Evolutionary conservation across 352 stramenopile species (phyloP), one percentile per base, ranked within the genome.

Genomic region (Phytophthora idaei): DNA sequence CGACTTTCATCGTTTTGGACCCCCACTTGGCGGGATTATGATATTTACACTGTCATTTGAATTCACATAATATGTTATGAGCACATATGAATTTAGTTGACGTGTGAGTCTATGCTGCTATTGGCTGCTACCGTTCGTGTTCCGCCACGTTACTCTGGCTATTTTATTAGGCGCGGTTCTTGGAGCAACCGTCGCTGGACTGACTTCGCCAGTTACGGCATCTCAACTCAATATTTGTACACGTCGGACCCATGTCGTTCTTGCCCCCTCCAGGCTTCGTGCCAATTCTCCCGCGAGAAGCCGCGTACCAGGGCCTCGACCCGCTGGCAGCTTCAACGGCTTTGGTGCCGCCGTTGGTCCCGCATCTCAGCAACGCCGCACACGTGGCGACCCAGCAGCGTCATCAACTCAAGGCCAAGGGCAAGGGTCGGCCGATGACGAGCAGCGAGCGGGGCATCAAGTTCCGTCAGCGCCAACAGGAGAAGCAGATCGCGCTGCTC

Each of bases 401-500:
- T 5, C 48, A 48, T 36, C 56, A 39, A 49, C 48, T 32, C 47
- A 70, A 65, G 48, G 7, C 27, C 48, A 70, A 70, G 49, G 21
- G 39, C 48, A 64, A 69, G 47, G 37, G 0, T 51, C 62, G 29
- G 7, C 48, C 67, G 37, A 61, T 73, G 68, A 70, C 45, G 39
- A 76, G 58, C 48, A 76, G 68, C 48, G 63, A 76, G 42, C 68
- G 64, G n/a, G 64, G 69, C 31, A 17, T 76, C 45, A 73, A 73
- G 53, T 76, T 76, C 50, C 69, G 69, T 37, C 51, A 66, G 45
- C 59, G 68, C 9, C 69, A 73, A 32, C 49, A 73, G n/a, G 58
- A 73, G 59, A 56, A 45, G 11, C 54, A 76, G 54, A 41, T 67
- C 42, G 14, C 51, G n/a, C 42, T 76, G 21, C 14, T 56, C 12